A percentile compares a stretch with the other conserved stretches of the same genome.
phyloP scores from a whole-genome alignment of 139 green algal genomes.

The Auxenochlorella pyrenoidosa region DNA sequence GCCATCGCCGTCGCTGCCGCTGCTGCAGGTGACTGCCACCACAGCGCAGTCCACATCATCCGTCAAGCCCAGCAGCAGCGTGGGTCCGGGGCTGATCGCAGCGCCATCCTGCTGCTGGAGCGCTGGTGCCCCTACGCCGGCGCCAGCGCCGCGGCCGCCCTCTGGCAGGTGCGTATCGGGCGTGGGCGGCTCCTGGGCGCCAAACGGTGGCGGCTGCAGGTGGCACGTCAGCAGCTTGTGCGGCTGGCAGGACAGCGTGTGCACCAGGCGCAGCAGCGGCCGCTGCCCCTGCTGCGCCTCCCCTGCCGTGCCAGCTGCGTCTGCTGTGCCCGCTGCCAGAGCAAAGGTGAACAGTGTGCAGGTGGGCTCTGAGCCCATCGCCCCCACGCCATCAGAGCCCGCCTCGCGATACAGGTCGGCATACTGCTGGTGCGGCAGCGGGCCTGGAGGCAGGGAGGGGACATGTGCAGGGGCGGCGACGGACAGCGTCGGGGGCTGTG shows the following conservation, averaged over 20 bases:
- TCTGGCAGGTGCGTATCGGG: neutral
- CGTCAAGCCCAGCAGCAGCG: slow-evolving; percentile 56
- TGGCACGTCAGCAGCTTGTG: slow-evolving; percentile 43
- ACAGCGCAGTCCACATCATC: slow-evolving; percentile 78
- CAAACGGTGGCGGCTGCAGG: slow-evolving; percentile 11
- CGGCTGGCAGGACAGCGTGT: slow-evolving; percentile 33
- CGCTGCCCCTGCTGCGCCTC: neutral
- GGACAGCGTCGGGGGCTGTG: too few relatives aligned
- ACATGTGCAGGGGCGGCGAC: neutral
- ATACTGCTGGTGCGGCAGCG: slow-evolving; percentile 63
- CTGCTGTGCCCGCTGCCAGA: neutral
- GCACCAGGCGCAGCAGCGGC: slow-evolving; percentile 6
- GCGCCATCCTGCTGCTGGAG: neutral
- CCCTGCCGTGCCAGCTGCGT: neutral
- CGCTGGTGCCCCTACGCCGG: neutral
- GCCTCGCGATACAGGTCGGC: slow-evolving; percentile 72
- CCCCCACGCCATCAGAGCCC: slow-evolving; percentile 62
- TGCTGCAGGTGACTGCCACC: slow-evolving; percentile 37
- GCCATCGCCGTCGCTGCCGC: neutral
- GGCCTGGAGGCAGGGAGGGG: slow-evolving; percentile 2
- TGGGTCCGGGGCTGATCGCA: neutral
- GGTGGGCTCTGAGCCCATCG: slow-evolving; percentile 46
- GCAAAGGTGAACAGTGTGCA: slow-evolving; percentile 47
- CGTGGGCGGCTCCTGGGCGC: slow-evolving; percentile 21
- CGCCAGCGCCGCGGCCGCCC: neutral